Conservation (phyloP, 768 basidiomycete species). For the Leccinum barrowsii region DNA sequence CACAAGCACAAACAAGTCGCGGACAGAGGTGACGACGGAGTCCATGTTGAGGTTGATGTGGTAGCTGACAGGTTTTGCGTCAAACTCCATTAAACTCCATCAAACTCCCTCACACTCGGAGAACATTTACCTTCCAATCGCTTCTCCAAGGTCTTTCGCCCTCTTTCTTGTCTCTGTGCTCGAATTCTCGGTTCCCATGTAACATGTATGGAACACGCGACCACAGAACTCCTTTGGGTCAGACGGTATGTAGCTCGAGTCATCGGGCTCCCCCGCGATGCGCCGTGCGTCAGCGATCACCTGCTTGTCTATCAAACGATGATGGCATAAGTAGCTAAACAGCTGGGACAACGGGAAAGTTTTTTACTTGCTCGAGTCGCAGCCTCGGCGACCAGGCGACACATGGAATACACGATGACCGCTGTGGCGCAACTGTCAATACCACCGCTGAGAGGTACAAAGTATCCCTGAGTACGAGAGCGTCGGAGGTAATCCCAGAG, state of each 20-base stretch:
- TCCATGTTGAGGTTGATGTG: constrained; percentile 98
- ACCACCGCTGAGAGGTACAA: constrained; percentile 91
- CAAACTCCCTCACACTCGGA: background rate
- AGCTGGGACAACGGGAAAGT: background rate
- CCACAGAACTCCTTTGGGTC: constrained; percentile 85
- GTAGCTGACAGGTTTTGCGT: constrained; percentile 51
- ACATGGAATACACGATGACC: constrained; percentile 96
- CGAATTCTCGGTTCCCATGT: constrained; percentile 99
- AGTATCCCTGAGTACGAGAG: constrained; percentile 92
- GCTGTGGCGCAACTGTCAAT: constrained; percentile 98
- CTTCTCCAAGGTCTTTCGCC: constrained; percentile 81
- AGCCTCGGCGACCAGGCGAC: constrained; percentile 81
- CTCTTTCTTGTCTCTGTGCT: constrained; percentile 79
- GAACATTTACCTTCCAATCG: constrained; percentile 76
- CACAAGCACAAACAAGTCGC: constrained; percentile 78
- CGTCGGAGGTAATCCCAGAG: constrained; percentile 99
- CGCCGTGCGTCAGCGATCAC: constrained; percentile 90
- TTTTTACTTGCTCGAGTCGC: constrained; percentile 64
- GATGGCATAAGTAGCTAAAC: background rate
- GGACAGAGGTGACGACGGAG: constrained; percentile 77
- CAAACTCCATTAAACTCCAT: background rate
- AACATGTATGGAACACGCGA: constrained; percentile 94
- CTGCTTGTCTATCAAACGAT: constrained; percentile 54
- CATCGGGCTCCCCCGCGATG: constrained; percentile 79
- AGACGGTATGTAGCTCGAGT: constrained; percentile 77